These are phyloP conservation scores for Hyphodiscus hymeniophilus DNA, from an alignment of 495 filamentous ascomycete species.

Conservation along the genomic window DNA sequence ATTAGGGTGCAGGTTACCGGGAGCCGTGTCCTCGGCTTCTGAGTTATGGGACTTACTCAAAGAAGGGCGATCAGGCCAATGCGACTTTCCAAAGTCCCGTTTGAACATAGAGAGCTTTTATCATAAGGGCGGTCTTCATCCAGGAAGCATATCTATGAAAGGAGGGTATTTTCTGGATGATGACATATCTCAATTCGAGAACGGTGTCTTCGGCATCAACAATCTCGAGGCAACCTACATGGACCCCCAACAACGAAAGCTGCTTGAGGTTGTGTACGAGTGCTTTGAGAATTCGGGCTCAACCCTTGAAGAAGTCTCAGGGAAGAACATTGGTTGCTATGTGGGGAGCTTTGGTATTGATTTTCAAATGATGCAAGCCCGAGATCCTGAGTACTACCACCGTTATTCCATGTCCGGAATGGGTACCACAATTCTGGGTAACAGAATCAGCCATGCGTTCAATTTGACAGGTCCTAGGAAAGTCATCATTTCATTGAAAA, in stretches of 20 bases:
- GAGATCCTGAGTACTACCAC: slow-evolving; percentile 28
- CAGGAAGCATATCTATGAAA: slow-evolving; percentile 1
- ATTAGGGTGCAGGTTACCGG: slow-evolving; percentile 10
- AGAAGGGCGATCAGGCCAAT: not conserved
- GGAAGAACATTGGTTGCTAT: slow-evolving; percentile 21
- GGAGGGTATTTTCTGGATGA: slow-evolving; percentile 3
- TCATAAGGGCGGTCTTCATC: not conserved
- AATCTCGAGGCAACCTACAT: slow-evolving; percentile 23
- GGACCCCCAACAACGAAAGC: slow-evolving; percentile 48
- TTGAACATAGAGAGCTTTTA: slow-evolving; percentile 6
- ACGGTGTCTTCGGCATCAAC: slow-evolving; percentile 6
- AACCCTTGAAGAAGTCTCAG: slow-evolving; percentile 20
- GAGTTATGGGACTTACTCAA: slow-evolving; percentile 9
- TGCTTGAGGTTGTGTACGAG: slow-evolving; percentile 42
- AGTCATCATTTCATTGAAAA: no score
- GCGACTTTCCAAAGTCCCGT: not conserved
- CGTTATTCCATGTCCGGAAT: slow-evolving; percentile 26
- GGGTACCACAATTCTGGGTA: slow-evolving; percentile 46
- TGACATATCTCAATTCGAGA: slow-evolving; percentile 21
- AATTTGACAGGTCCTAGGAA: slow-evolving; percentile 48
- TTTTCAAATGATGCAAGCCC: slow-evolving; percentile 26
- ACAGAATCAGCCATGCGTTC: slow-evolving; percentile 51
- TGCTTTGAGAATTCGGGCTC: slow-evolving; percentile 15
- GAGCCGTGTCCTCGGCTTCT: not conserved
- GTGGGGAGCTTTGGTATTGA: slow-evolving; percentile 30